These are phyloP conservation scores for Candida multigemmis DNA, from an alignment of 805 yeast genomes.

Conservation along the genomic window DNA sequence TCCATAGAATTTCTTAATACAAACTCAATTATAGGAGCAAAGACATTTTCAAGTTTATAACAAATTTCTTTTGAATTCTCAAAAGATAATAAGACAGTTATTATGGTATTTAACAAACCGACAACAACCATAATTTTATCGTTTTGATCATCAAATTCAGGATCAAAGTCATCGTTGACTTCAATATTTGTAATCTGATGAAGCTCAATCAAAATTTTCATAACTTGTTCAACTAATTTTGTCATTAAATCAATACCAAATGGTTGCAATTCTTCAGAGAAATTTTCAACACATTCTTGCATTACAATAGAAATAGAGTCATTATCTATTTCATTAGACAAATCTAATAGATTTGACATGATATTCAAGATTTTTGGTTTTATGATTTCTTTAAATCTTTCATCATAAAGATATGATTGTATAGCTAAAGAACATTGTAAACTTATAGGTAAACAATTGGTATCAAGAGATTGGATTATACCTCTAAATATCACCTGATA, in stretches of 20 bases:
- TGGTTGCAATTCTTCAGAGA: conserved; percentile 79
- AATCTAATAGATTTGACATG: conserved; percentile 66
- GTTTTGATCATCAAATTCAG: conserved; percentile 24
- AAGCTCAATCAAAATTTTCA: conserved; percentile 18
- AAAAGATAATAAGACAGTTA: conserved; percentile 72
- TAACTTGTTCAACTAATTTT: conserved; percentile 63
- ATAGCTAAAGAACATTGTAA: conserved; percentile 80
- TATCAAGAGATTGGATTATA: conserved; percentile 19
- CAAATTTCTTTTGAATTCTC: conserved; percentile 71
- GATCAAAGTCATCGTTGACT: conserved; percentile 18
- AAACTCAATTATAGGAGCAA: conserved; percentile 59
- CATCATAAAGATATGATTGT: conserved; percentile 64
- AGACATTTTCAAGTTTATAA: conserved; percentile 52
- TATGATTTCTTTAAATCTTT: conserved; percentile 60
- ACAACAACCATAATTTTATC: conserved; percentile 79
- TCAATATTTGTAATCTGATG: conserved; percentile 37
- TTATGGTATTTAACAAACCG: conserved; percentile 74
- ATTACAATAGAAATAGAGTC: conserved; percentile 84
- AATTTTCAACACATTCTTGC: conserved; percentile 91
- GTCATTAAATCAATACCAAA: conserved; percentile 53
- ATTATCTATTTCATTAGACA: conserved; percentile 76
- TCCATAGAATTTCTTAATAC: conserved; percentile 59
- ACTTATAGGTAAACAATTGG: conserved; percentile 56
- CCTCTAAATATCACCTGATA: conserved; percentile 21
- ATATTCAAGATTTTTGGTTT: conserved; percentile 65